phyloP scores from a whole-genome alignment of 495 filamentous ascomycete species.

The Aspergillus ostianus region DNA sequence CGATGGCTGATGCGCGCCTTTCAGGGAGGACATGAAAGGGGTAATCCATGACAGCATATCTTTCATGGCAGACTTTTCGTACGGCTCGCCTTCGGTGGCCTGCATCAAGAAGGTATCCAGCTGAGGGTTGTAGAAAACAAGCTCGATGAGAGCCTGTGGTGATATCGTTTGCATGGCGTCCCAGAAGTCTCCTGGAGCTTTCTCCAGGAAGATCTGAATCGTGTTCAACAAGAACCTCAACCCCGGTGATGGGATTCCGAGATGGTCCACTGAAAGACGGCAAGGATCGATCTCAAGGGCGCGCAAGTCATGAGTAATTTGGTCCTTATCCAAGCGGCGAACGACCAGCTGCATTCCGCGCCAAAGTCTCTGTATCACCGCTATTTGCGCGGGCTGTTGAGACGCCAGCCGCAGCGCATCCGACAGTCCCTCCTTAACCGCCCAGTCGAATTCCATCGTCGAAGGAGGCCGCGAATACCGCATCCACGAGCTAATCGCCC shows the following conservation, averaged over 20 bases:
- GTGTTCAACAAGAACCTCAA: slow-evolving; percentile 63
- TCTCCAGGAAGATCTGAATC: slow-evolving; percentile 65
- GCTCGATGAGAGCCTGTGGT: slow-evolving; percentile 69
- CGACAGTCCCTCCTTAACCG: slow-evolving; percentile 64
- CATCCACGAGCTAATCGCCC: slow-evolving; percentile 68
- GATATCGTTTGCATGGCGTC: slow-evolving; percentile 77
- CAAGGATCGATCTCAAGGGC: slow-evolving; percentile 78
- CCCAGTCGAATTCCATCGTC: slow-evolving; percentile 76
- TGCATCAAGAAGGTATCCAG: slow-evolving; percentile 59
- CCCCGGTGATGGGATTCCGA: slow-evolving; percentile 58
- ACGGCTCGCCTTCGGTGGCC: slow-evolving; percentile 53
- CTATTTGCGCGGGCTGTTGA: slow-evolving; percentile 46
- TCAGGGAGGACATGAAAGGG: slow-evolving; percentile 74
- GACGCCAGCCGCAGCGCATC: slow-evolving; percentile 36
- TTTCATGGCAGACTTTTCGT: slow-evolving; percentile 53
- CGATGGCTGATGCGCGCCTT: slow-evolving; percentile 64
- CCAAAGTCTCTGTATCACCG: slow-evolving; percentile 69
- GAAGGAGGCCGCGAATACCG: slow-evolving; percentile 57
- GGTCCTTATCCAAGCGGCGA: slow-evolving; percentile 64
- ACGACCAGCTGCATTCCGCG: slow-evolving; percentile 68
- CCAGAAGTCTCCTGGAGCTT: slow-evolving; percentile 79
- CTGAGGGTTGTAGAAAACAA: slow-evolving; percentile 69
- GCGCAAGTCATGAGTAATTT: slow-evolving; percentile 74
- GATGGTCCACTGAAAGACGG: slow-evolving; percentile 71
- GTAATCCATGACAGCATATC: slow-evolving; percentile 70